Conservation (phyloP, 192 early-diverging fungal genomes). For the Geosiphon pyriformis region DNA sequence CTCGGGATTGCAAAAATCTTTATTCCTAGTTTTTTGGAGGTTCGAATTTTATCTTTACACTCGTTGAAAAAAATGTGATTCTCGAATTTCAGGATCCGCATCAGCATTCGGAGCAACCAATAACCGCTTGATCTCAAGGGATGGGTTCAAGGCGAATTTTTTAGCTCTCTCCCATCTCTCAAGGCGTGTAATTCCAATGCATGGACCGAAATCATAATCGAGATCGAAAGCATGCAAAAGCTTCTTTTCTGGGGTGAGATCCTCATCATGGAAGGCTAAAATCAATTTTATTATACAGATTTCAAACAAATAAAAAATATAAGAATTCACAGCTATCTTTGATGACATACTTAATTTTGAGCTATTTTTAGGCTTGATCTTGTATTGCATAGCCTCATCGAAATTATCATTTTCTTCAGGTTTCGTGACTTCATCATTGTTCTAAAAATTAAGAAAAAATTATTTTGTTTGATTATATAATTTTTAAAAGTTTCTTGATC, state of each 20-base stretch:
- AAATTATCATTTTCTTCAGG: too few relatives aligned
- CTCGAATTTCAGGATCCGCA: slow-evolving; percentile 12
- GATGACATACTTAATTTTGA: background rate
- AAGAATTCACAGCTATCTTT: background rate
- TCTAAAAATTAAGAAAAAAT: too few relatives aligned
- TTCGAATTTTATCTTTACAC: too few relatives aligned
- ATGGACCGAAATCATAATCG: slow-evolving; percentile 38
- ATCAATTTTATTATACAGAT: background rate
- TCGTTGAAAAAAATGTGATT: slow-evolving; percentile 20
- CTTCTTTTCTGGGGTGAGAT: slow-evolving; percentile 19
- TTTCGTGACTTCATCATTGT: too few relatives aligned
- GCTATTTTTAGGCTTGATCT: background rate
- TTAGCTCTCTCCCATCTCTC: slow-evolving; percentile 52
- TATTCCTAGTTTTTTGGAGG: too few relatives aligned
- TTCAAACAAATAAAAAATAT: background rate
- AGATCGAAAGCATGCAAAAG: slow-evolving; percentile 31
- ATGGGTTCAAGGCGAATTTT: slow-evolving; percentile 43
- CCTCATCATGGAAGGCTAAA: slow-evolving; percentile 26
- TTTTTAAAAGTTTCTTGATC: too few relatives aligned
- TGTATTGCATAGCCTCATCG: background rate
- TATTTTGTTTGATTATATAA: background rate
- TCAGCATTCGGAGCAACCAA: slow-evolving; percentile 4
- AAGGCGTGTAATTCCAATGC: slow-evolving; percentile 47
- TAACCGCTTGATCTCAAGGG: slow-evolving; percentile 24
- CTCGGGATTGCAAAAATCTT: too few relatives aligned